Base-by-base conservation (phyloP, 257 asterid genomes). In the Plantago major region DNA sequence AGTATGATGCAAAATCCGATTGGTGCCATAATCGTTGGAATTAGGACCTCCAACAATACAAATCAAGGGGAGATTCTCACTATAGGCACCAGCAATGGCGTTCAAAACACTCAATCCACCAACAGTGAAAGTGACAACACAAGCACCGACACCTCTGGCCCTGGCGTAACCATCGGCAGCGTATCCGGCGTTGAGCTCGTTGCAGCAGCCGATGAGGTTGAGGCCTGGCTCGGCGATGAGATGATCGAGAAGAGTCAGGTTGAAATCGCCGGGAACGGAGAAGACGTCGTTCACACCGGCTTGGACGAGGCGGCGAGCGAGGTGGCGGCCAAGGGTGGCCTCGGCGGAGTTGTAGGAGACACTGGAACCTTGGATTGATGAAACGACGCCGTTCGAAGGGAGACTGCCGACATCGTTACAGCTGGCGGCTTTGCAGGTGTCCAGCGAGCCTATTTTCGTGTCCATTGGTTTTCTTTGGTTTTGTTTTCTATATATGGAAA, bases 141-240 rank as follows among this genome's bases (percentile, higher is more conserved):
- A 76, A 1, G 81, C 81, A 42, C 78, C 78, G 47, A 76, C 73
- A 3, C 81, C 81, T 3, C 78, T 62, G 28, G 76, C 75, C 40
- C 81, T 46, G 1, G 81, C 81, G 63, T 76, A 76, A 2, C 81
- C 81, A 9, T 76, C 81, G 60, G 81, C 78, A 3, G 81, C 81
- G 64, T 76, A 72, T 3, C 81, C 81, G 4, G 78, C 81, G 58
- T 76, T 76, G 60, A 76, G 78, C 66, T 76, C 81, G 5, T 76
- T 76, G 68, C 81, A 76, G 71, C 81, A 76, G 62, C 81, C 81
- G 54, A 76, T 33, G n/a, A 72, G n/a, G 11, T 76, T 76, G 16
- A 76, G 78, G 9, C 73, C 81, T 0, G 78, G 81, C 73, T 76
- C 81, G 9, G 73, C 81, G 8, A 76, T 65, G 10, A 72, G 73